Evolutionary conservation across 306 rosid genomes (phyloP).

Genomic region (Purshia tridentata): DNA sequence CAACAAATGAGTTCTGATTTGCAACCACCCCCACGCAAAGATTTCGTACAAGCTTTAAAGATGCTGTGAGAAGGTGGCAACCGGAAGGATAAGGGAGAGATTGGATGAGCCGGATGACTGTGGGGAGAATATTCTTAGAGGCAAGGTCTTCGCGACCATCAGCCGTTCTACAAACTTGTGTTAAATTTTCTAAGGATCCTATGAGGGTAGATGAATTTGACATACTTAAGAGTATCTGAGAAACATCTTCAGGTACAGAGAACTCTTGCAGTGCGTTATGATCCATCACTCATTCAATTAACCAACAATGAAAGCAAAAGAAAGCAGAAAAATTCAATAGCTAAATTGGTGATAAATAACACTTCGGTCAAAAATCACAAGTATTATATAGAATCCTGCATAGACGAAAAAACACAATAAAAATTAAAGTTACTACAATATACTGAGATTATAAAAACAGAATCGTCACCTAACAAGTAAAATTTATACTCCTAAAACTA

Average conservation of each 20-base stretch:
- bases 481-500: background rate
- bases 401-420: background rate
- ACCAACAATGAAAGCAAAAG: background rate
- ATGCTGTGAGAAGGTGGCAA: constrained; percentile 27
- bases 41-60: constrained; percentile 62
- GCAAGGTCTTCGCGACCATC: constrained; percentile 51
- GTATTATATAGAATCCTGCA: background rate
- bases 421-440: background rate
- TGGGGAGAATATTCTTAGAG: constrained; percentile 37
- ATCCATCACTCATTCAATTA: constrained; percentile 28
- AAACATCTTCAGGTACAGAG: constrained; percentile 35
- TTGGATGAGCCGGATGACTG: constrained; percentile 36
- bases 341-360: background rate
- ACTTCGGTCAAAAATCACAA: background rate
- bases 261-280: constrained; percentile 28
- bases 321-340: background rate
- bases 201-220: constrained; percentile 42
- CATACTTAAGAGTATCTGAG: constrained; percentile 31
- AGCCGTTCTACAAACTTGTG: constrained; percentile 42
- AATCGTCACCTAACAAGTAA: constrained; percentile 1
- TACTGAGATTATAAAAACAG: background rate
- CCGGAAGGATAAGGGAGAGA: constrained; percentile 26
- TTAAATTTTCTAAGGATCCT: constrained; percentile 43
- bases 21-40: constrained; percentile 65
- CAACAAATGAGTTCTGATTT: constrained; percentile 55